Conservation (phyloP, 2,329 filamentous ascomycete genomes). For the Huntiella abstrusa region DNA sequence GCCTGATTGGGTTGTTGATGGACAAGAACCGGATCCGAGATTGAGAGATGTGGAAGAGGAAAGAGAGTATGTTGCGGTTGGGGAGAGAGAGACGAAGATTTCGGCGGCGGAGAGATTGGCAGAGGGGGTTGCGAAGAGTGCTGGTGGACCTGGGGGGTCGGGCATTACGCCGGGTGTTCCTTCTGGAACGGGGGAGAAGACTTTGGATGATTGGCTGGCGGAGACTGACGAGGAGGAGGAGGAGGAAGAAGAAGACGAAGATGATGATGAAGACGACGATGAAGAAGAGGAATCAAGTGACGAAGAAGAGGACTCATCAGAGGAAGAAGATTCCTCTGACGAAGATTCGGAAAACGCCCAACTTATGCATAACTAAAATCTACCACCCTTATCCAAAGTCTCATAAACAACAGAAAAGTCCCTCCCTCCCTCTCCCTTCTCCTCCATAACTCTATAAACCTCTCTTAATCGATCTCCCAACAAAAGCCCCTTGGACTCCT, state of each 20-base stretch:
- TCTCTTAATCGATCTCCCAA: conserved; percentile 42
- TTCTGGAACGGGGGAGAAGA: conserved; percentile 40
- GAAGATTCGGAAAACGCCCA: conserved; percentile 27
- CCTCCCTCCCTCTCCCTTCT: conserved; percentile 43
- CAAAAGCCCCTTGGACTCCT: conserved; percentile 51
- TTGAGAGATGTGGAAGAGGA: conserved; percentile 42
- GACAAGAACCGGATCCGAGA: conserved; percentile 57
- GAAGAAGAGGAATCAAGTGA: conserved; percentile 26
- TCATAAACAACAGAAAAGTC: conserved; percentile 73
- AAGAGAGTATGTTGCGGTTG: conserved; percentile 17
- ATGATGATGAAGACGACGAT: conserved; percentile 28
- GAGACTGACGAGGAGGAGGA: conserved; percentile 46
- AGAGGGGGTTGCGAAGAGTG: conserved; percentile 19
- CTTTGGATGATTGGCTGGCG: conserved; percentile 81
- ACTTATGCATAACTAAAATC: conserved; percentile 21
- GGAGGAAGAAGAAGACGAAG: conserved; percentile 32
- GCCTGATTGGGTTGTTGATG: conserved; percentile 68
- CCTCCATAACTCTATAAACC: conserved; percentile 48
- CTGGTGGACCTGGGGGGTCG: background rate
- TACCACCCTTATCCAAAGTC: conserved; percentile 34
- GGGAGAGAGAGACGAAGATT: conserved; percentile 20
- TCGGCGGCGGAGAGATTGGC: conserved; percentile 48
- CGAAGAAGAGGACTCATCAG: conserved; percentile 25
- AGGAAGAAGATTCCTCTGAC: conserved; percentile 28
- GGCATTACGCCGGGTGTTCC: background rate